Conservation (phyloP, 345 rosid species). For the Rubroshorea leprosula region DNA sequence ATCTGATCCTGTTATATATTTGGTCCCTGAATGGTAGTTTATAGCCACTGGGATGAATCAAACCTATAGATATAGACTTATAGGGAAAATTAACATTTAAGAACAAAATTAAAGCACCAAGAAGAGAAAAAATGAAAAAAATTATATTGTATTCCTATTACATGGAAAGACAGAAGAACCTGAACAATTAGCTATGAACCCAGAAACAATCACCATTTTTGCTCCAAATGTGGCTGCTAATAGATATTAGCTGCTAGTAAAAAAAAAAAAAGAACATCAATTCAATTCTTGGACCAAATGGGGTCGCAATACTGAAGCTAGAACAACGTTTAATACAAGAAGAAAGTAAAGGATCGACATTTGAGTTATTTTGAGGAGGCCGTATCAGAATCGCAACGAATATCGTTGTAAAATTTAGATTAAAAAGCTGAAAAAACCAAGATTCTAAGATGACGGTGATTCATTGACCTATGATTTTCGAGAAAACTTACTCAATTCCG, state of each 20-base stretch:
- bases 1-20: conserved; percentile 16
- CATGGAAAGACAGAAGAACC: conserved; percentile 16
- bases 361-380: too few species aligned
- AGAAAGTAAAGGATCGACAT: too few species aligned
- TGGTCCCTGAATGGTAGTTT: conserved; percentile 12
- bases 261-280: too few species aligned
- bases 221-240: not conserved
- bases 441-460: too few species aligned
- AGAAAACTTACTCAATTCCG: too few species aligned
- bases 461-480: too few species aligned
- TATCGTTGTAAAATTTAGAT: too few species aligned
- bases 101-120: not conserved
- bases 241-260: not conserved
- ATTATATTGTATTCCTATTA: not conserved
- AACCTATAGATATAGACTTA: conserved; percentile 14
- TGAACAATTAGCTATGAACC: conserved; percentile 21
- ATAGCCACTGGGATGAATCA: conserved; percentile 15
- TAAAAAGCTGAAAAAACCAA: too few species aligned
- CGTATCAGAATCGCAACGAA: too few species aligned
- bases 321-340: too few species aligned
- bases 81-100: not conserved
- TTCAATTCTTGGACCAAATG: too few species aligned
- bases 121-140: not conserved
- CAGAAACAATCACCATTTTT: conserved; percentile 17
- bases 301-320: too few species aligned